Conservation (phyloP, 2,329 filamentous ascomycete species). For the Fusarium caatingaense region DNA sequence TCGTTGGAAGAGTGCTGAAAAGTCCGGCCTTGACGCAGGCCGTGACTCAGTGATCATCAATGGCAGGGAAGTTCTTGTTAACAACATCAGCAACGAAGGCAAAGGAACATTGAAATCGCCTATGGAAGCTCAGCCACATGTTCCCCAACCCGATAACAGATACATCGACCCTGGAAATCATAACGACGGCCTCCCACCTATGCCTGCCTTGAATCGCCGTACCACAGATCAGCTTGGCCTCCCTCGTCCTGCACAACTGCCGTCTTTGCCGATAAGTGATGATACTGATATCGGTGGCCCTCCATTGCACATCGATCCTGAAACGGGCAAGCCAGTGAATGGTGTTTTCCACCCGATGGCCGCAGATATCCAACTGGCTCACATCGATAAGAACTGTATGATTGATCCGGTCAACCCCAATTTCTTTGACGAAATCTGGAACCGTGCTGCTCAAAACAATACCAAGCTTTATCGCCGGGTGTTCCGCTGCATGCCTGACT, state of each 20-base stretch:
- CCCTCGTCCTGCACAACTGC: constrained; percentile 75
- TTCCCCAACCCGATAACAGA: constrained; percentile 46
- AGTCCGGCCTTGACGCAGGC: constrained; percentile 69
- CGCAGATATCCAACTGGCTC: constrained; percentile 77
- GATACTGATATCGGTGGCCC: constrained; percentile 88
- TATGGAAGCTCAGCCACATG: constrained; percentile 49
- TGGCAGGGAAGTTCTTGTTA: constrained; percentile 77
- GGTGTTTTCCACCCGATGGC: constrained; percentile 64
- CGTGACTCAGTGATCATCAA: constrained; percentile 78
- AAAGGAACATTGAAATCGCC: constrained; percentile 65
- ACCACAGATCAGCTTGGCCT: constrained; percentile 76
- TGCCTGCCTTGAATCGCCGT: constrained; percentile 66
- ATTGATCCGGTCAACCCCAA: constrained; percentile 82
- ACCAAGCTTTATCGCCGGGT: constrained; percentile 93
- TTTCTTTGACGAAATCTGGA: constrained; percentile 92
- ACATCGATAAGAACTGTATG: constrained; percentile 93
- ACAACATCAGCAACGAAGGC: constrained; percentile 71
- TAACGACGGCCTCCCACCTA: constrained; percentile 67
- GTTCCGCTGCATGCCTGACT: constrained; percentile 97
- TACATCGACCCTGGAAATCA: constrained; percentile 51
- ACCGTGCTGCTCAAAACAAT: constrained; percentile 88
- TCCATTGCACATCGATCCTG: constrained; percentile 64
- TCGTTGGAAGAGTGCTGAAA: constrained; percentile 75
- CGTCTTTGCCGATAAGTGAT: constrained; percentile 75
- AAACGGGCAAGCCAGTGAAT: constrained; percentile 60